Evolutionary conservation across 2,329 filamentous ascomycete genomes (phyloP).

Genomic region (Aureobasidium sp.): DNA sequence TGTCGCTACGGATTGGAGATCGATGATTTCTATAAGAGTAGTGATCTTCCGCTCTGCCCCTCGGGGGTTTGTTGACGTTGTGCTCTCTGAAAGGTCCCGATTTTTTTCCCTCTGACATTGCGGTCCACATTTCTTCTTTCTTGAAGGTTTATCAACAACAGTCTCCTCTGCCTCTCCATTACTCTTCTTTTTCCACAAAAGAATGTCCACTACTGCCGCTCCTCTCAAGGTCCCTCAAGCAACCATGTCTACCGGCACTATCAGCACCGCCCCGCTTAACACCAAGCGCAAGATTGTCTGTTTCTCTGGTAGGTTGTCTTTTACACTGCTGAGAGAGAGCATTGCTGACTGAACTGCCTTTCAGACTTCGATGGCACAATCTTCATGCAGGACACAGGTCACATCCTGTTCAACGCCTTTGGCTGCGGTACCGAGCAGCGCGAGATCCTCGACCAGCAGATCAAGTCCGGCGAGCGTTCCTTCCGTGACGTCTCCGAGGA

Average conservation of each 20-base stretch:
- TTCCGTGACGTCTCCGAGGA: constrained; percentile 64
- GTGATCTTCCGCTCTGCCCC: background rate
- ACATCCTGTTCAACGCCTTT: constrained; percentile 57
- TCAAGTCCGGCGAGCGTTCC: constrained; percentile 55
- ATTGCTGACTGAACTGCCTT: background rate
- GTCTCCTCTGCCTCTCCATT: background rate
- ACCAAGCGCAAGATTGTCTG: constrained; percentile 50
- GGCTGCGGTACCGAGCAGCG: constrained; percentile 52
- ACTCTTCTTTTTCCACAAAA: background rate
- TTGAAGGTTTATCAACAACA: background rate
- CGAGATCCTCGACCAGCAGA: constrained; percentile 51
- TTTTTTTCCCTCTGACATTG: background rate
- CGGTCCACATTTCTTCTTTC: background rate
- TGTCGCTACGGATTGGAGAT: background rate
- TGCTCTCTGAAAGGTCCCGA: background rate
- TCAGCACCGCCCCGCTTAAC: constrained; percentile 22
- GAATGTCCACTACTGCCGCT: constrained; percentile 25
- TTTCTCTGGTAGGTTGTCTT: constrained; percentile 42
- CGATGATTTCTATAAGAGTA: constrained; percentile 8
- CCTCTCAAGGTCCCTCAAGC: constrained; percentile 18
- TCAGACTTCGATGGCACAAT: constrained; percentile 64
- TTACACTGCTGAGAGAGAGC: background rate
- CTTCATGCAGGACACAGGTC: constrained; percentile 55
- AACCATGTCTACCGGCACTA: constrained; percentile 14
- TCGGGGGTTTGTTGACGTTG: constrained; percentile 6